Evolutionary conservation across 2,329 filamentous ascomycete genomes (phyloP).

Genomic region (Chaetomiaceae sp.): DNA sequence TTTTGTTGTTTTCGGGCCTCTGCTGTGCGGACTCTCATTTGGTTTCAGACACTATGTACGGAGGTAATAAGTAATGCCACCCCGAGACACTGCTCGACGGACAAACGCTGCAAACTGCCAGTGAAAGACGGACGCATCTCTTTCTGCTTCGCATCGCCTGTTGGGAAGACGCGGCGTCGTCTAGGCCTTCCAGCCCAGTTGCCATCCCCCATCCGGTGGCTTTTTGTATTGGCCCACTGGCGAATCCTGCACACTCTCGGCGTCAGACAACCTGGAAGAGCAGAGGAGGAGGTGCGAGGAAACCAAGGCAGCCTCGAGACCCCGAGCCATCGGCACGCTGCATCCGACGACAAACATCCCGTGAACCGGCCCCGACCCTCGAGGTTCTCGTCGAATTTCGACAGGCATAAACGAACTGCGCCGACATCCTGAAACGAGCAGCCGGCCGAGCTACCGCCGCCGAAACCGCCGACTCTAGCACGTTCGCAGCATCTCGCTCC

Average conservation of each 20-base stretch:
- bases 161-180: not conserved
- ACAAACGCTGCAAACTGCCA: too few species aligned
- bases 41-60: too few species aligned
- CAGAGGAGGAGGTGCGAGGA: too few species aligned
- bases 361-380: not conserved
- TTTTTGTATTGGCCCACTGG: not conserved
- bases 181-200: too few species aligned
- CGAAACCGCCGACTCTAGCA: conserved; percentile 12
- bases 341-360: too few species aligned
- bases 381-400: not conserved
- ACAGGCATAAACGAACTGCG: conserved; percentile 5
- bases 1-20: too few species aligned
- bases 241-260: not conserved
- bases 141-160: not conserved
- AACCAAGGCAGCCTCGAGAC: not conserved
- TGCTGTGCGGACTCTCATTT: too few species aligned
- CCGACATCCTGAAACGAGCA: not conserved
- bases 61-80: too few species aligned
- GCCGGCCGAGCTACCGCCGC: conserved; percentile 18
- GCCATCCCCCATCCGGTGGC: not conserved
- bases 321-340: too few species aligned
- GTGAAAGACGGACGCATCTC: too few species aligned
- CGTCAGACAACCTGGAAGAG: too few species aligned
- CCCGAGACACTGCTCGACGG: too few species aligned
- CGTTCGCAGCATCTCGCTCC: conserved; percentile 9